Conservation (phyloP, 2,329 filamentous ascomycete species). For the Neopestalotiopsis rosae region DNA sequence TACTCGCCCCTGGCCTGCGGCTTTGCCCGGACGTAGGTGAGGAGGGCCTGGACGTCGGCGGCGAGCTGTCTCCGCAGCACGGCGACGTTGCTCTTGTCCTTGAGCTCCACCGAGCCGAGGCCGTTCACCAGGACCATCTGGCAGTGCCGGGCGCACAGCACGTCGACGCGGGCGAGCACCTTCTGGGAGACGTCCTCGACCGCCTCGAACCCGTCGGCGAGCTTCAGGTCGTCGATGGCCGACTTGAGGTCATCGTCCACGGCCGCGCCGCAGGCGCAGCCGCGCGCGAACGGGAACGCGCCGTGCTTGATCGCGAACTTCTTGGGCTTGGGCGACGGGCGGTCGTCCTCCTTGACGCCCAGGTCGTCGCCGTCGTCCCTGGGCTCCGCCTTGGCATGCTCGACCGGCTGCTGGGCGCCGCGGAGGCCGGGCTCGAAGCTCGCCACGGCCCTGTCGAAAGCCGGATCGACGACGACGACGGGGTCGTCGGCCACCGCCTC, state of each 20-base stretch:
- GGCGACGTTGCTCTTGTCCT: neutral
- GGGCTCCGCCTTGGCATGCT: neutral
- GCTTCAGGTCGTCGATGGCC: neutral
- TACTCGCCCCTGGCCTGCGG: neutral
- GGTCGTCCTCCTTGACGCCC: neutral
- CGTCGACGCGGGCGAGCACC: neutral
- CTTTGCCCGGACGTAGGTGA: neutral
- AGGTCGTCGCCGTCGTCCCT: neutral
- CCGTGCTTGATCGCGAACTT: neutral
- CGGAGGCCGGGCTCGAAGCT: neutral
- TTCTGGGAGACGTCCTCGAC: neutral
- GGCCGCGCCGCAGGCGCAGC: neutral
- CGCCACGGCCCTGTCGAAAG: neutral
- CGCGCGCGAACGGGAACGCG: neutral
- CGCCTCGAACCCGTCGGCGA: neutral
- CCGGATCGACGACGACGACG: neutral
- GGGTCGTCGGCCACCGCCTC: neutral
- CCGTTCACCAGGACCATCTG: neutral
- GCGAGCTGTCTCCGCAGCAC: neutral
- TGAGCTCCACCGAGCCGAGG: neutral
- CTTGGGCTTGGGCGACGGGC: neutral
- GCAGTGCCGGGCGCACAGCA: neutral
- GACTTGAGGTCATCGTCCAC: neutral
- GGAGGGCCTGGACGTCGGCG: neutral
- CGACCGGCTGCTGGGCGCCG: neutral